Evolutionary conservation across 1,139 yeast genomes (phyloP), one percentile per base, ranked within the genome.

Genomic region (Pichia sp.): DNA sequence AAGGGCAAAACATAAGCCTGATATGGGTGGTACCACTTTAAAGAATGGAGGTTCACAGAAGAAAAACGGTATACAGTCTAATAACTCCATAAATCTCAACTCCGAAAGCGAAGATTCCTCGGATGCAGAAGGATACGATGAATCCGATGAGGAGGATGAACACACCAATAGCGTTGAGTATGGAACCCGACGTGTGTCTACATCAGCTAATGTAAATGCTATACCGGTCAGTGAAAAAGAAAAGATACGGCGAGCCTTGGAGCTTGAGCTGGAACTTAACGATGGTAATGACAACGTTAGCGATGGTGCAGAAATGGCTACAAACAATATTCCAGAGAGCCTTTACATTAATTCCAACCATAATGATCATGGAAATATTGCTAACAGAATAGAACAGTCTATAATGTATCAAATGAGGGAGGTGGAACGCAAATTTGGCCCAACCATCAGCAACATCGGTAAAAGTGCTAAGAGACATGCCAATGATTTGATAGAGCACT

Each of bases 401-500:
- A 29, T 49, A 11, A 32, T 49, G 16, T 45, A 40, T 11, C 48
- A 44, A 26, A 32, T 47, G 12, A 32, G 38, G 40, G 26, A 51
- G 40, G 38, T 32, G 22, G 39, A 48, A 39, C 29, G 28, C 46
- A 21, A 35, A 41, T 15, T 43, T n/a, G 32, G 18, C 5, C 52
- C 52, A n/a, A n/a, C n/a, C n/a, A n/a, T n/a, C n/a, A n/a, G 3
- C 29, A 56, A n/a, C 14, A 27, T 54, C 5, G 47, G 53, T 5
- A 51, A 50, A 30, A 40, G 32, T 18, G 59, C 60, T 1, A 49
- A 45, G 32, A 38, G 37, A 3, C 27, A 55, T n/a, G 58, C 60
- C 2, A 44, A 44, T 29, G 49, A 44, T 34, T 48, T 56, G n/a
- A n/a, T 53, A 6, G 56, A 53, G 28, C 38, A 49, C n/a, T 54